These are phyloP conservation scores for Turnera subulata DNA, from an alignment of 345 rosid genomes.

Conservation along the genomic window DNA sequence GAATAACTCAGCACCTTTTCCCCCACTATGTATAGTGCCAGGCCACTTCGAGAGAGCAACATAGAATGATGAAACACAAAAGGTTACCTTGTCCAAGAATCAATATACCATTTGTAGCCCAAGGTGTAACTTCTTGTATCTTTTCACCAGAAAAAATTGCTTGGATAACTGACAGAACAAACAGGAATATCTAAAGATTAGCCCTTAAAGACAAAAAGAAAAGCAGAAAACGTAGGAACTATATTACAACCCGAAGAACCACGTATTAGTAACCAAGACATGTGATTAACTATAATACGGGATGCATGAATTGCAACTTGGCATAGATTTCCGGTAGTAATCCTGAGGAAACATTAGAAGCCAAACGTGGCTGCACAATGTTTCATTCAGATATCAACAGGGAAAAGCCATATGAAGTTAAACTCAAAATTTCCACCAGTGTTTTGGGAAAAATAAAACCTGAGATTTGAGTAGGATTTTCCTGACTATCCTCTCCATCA, in stretches of 20 bases:
- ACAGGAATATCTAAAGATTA: conserved; percentile 11
- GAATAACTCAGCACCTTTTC: too few relatives aligned
- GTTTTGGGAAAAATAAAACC: conserved; percentile 27
- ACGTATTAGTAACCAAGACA: background rate
- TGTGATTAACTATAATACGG: background rate
- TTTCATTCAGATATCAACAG: background rate
- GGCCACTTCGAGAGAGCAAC: background rate
- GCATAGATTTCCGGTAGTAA: too few relatives aligned
- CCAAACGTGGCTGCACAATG: too few relatives aligned
- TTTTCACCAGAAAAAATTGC: conserved; percentile 59
- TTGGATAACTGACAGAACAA: conserved; percentile 39
- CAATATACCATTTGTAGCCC: conserved; percentile 49
- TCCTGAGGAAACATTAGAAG: too few relatives aligned
- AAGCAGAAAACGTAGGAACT: background rate
- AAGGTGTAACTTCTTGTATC: conserved; percentile 52
- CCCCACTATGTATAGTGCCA: background rate
- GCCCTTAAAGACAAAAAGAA: background rate
- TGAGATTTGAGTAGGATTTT: conserved; percentile 36
- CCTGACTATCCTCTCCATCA: conserved; percentile 35
- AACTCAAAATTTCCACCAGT: background rate
- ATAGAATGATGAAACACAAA: conserved; percentile 6
- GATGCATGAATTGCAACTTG: too few relatives aligned
- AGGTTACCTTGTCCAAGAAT: conserved; percentile 69
- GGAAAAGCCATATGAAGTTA: background rate
- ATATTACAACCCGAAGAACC: background rate